A percentile compares a stretch with the other conserved stretches of the same genome.
Evolutionary conservation across 1,139 yeast species (phyloP).

Genomic region (Suhomyces guaymorum): DNA sequence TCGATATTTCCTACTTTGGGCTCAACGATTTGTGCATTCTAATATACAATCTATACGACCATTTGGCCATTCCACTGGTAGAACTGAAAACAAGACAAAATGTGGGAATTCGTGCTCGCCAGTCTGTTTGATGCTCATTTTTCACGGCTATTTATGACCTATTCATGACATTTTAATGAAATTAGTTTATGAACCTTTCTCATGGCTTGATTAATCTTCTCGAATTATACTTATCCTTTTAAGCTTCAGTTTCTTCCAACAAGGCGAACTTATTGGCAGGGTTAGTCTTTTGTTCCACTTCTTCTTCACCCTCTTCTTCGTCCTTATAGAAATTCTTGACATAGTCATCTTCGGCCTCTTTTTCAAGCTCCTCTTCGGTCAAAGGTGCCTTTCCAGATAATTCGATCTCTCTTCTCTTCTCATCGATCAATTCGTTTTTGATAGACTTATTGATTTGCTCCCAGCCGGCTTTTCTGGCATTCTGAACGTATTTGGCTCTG

Average conservation of each 20-base stretch:
- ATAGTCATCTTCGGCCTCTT: slow-evolving; percentile 35
- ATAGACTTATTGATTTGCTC: slow-evolving; percentile 58
- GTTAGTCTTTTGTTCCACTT: slow-evolving; percentile 9
- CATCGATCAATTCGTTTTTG: slow-evolving; percentile 20
- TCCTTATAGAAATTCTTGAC: slow-evolving; percentile 36
- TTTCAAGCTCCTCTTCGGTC: slow-evolving; percentile 26
- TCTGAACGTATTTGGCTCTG: slow-evolving; percentile 61
- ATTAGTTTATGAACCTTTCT: too few species aligned
- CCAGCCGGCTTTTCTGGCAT: slow-evolving; percentile 71
- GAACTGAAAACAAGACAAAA: too few species aligned
- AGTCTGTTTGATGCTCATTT: too few species aligned
- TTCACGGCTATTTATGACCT: too few species aligned
- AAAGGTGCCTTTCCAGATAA: slow-evolving; percentile 12
- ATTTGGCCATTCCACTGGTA: too few species aligned
- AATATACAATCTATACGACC: too few species aligned
- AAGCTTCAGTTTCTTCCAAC: slow-evolving; percentile 56
- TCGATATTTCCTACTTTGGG: too few species aligned
- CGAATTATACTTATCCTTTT: too few species aligned
- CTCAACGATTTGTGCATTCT: too few species aligned
- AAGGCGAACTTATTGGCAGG: slow-evolving; percentile 35
- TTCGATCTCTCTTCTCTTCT: slow-evolving; percentile 10
- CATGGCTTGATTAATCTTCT: too few species aligned
- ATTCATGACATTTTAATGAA: too few species aligned
- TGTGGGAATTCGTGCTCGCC: too few species aligned
- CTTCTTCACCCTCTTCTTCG: slow-evolving; percentile 24